A percentile compares a stretch with the other conserved stretches of the same genome.
Evolutionary conservation across 2,329 filamentous ascomycete species (phyloP).

Genomic region (Thelonectria olida): DNA sequence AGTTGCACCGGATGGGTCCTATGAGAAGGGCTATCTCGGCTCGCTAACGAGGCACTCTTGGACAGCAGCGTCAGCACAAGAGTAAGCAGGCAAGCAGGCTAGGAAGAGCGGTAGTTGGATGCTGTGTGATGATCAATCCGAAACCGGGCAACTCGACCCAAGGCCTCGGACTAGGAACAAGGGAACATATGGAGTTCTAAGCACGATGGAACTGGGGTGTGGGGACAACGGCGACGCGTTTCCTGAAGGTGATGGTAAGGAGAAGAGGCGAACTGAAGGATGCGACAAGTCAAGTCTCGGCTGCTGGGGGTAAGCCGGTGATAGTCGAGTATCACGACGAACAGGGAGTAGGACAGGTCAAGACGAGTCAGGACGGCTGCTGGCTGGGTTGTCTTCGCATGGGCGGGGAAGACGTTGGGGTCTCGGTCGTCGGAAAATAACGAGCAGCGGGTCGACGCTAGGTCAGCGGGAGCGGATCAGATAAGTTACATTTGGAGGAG

Average conservation of each 20-base stretch:
- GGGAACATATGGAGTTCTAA: neutral
- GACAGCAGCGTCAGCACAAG: neutral
- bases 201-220: neutral
- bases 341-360: neutral
- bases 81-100: neutral
- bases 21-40: neutral
- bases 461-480: neutral
- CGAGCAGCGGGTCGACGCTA: neutral
- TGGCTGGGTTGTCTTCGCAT: no score
- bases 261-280: neutral
- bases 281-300: slow-evolving; percentile 7
- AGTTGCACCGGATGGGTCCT: neutral
- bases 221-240: neutral
- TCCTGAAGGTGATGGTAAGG: neutral
- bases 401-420: neutral
- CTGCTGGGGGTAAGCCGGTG: neutral
- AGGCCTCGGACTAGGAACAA: neutral
- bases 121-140: neutral
- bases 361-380: no score
- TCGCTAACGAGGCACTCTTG: neutral
- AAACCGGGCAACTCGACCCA: neutral
- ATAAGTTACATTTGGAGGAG: neutral
- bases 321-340: neutral
- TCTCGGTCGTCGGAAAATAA: neutral
- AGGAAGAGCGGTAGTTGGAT: neutral